These are phyloP conservation scores for Neurospora sp. DNA, from an alignment of 495 filamentous ascomycete species.

Conservation along the genomic window DNA sequence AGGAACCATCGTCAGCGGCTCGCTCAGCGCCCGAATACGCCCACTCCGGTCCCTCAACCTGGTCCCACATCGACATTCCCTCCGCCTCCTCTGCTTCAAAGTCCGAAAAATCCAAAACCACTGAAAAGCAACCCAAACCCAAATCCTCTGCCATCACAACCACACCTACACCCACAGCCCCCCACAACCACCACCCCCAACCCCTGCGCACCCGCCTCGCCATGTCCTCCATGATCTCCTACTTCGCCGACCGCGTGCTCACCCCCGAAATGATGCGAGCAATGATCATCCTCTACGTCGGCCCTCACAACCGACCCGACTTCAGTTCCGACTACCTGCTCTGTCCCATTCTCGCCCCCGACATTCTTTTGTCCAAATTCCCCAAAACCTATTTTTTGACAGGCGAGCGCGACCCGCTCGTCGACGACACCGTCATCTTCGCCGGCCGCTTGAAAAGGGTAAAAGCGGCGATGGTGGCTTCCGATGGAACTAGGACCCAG, in stretches of 20 bases:
- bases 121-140: not conserved
- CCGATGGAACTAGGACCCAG: constrained; percentile 15
- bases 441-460: constrained; percentile 77
- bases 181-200: constrained; percentile 38
- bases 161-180: constrained; percentile 6
- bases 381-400: constrained; percentile 91
- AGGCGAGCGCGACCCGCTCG: constrained; percentile 87
- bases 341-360: constrained; percentile 81
- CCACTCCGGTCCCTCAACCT: constrained; percentile 28
- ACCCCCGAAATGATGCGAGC: constrained; percentile 98
- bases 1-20: constrained; percentile 7
- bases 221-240: constrained; percentile 92
- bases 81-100: not conserved
- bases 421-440: constrained; percentile 95
- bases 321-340: constrained; percentile 86
- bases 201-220: constrained; percentile 80
- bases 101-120: not conserved
- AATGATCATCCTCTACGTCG: constrained; percentile 98
- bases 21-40: constrained; percentile 34
- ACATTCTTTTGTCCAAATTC: constrained; percentile 67
- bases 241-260: constrained; percentile 90
- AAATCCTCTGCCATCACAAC: not conserved
- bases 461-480: constrained; percentile 51
- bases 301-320: constrained; percentile 83
- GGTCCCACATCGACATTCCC: constrained; percentile 17